Conservation (phyloP, 768 basidiomycete species). For the Termitomyces sp. region DNA sequence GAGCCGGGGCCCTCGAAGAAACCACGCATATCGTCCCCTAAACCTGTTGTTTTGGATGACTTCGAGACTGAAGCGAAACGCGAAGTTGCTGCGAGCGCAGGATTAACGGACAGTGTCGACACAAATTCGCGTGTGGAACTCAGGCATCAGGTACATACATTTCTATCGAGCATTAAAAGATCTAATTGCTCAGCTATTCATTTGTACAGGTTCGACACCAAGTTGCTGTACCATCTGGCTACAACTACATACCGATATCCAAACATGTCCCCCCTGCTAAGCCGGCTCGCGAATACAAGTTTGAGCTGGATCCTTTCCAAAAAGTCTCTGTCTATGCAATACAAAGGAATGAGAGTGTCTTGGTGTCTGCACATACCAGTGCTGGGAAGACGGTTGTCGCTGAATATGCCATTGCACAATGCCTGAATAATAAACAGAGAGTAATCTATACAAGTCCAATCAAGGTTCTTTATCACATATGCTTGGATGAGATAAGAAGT, state of each 20-base stretch:
- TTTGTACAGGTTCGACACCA: constrained; percentile 77
- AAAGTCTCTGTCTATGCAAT: constrained; percentile 92
- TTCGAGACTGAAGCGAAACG: constrained; percentile 93
- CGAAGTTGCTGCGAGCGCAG: constrained; percentile 85
- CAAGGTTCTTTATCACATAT: constrained; percentile 61
- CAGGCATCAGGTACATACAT: constrained; percentile 67
- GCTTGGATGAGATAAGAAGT: constrained; percentile 2
- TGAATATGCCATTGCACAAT: constrained; percentile 98
- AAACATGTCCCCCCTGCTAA: constrained; percentile 88
- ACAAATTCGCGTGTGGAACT: constrained; percentile 68
- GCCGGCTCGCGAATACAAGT: constrained; percentile 91
- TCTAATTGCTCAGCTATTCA: constrained; percentile 1
- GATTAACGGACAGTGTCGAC: constrained; percentile 70
- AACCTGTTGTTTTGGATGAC: constrained; percentile 84
- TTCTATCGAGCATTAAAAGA: not conserved
- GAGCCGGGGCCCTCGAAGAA: constrained; percentile 50
- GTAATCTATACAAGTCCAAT: constrained; percentile 99
- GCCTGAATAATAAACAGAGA: constrained; percentile 87
- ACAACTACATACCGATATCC: constrained; percentile 85
- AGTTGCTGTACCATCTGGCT: constrained; percentile 92
- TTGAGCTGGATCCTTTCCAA: constrained; percentile 96
- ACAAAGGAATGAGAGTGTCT: constrained; percentile 93
- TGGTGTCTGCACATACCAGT: constrained; percentile 98
- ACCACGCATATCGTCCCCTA: constrained; percentile 52
- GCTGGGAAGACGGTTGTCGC: constrained; percentile 99